Evolutionary conservation across 352 stramenopile species (phyloP).

Genomic region (Plasmopara muralis): DNA sequence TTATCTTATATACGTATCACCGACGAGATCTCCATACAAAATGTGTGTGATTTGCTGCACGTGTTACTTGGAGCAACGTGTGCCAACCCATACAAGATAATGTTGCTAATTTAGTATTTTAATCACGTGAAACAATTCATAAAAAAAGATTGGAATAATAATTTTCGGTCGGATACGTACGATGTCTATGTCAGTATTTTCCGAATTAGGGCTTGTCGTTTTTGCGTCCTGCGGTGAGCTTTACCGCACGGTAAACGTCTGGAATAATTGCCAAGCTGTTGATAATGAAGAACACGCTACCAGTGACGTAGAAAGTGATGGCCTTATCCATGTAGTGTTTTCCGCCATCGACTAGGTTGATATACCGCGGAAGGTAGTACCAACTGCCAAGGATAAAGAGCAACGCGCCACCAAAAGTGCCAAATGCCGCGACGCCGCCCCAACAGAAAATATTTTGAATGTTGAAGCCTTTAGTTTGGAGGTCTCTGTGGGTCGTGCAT

Average conservation of each 20-base stretch:
- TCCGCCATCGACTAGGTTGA: conserved; percentile 46
- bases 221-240: conserved; percentile 1
- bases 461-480: conserved; percentile 39
- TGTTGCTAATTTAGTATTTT: too few relatives aligned
- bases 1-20: too few relatives aligned
- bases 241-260: conserved; percentile 42
- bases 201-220: too few relatives aligned
- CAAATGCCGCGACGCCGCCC: conserved; percentile 36
- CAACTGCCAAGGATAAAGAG: conserved; percentile 75
- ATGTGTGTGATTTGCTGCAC: too few relatives aligned
- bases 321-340: conserved; percentile 69
- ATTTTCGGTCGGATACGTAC: too few relatives aligned
- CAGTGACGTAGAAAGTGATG: conserved; percentile 67
- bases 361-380: conserved; percentile 77
- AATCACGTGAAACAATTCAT: too few relatives aligned
- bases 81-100: too few relatives aligned
- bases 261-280: conserved; percentile 53
- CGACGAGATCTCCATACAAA: too few relatives aligned
- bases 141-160: too few relatives aligned
- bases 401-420: conserved; percentile 57
- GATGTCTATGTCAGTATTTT: too few relatives aligned
- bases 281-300: conserved; percentile 76
- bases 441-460: conserved; percentile 53
- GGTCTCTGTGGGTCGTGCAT: conserved; percentile 46
- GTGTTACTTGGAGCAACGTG: too few relatives aligned